Evolutionary conservation across 2,329 filamentous ascomycete species (phyloP).

Genomic region (Calonectria montana): DNA sequence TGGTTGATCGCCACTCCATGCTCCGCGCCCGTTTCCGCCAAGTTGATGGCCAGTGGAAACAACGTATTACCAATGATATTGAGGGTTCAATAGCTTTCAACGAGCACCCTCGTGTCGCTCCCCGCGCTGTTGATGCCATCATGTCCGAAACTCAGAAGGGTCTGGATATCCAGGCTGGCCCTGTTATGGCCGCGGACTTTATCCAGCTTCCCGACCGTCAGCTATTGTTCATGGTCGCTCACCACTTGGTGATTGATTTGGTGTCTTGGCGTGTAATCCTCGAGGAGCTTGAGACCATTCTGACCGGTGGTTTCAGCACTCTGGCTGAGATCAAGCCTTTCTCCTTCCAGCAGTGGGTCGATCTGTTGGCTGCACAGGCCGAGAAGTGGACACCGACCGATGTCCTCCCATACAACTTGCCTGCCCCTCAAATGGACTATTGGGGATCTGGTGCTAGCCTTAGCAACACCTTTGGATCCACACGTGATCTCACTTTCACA

Average conservation of each 20-base stretch:
- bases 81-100: neutral
- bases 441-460: neutral
- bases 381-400: neutral
- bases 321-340: constrained; percentile 45
- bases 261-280: constrained; percentile 59
- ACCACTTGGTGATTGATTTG: constrained; percentile 56
- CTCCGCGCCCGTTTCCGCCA: neutral
- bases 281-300: constrained; percentile 47
- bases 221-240: constrained; percentile 48
- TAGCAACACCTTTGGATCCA: neutral
- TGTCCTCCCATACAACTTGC: neutral
- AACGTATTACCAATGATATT: constrained; percentile 23
- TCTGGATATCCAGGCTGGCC: constrained; percentile 3
- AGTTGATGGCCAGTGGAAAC: constrained; percentile 14
- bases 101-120: neutral
- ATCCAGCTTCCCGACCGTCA: constrained; percentile 35
- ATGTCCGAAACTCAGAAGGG: constrained; percentile 32
- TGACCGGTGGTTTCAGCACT: constrained; percentile 13
- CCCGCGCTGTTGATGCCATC: neutral
- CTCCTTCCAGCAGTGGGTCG: constrained; percentile 49
- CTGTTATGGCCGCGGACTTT: constrained; percentile 27
- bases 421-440: neutral
- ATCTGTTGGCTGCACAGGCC: constrained; percentile 21
- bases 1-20: neutral
- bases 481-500: neutral